These are phyloP conservation scores for Cercospora zeae-maydis DNA, from an alignment of 2,329 filamentous ascomycete genomes.

Conservation along the genomic window DNA sequence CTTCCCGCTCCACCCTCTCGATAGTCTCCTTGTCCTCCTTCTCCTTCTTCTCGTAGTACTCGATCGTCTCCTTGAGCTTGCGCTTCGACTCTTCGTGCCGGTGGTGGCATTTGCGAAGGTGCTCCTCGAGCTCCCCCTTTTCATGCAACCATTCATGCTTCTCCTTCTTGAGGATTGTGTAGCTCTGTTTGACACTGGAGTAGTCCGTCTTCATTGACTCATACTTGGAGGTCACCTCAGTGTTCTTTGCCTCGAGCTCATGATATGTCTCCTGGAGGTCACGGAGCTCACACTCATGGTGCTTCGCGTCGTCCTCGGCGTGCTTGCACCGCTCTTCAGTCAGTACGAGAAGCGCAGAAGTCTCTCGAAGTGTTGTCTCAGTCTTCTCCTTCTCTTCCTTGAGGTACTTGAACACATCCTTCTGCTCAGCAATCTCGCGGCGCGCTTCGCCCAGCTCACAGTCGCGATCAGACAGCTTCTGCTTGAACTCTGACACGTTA, in stretches of 20 bases:
- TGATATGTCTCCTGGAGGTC: constrained; percentile 3
- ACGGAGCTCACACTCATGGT: constrained; percentile 1
- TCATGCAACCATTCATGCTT: constrained; percentile 10
- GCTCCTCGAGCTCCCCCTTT: constrained; percentile 8
- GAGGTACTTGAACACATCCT: constrained; percentile 8
- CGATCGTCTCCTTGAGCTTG: constrained; percentile 4
- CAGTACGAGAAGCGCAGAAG: background rate
- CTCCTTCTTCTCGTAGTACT: constrained; percentile 4
- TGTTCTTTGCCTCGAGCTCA: constrained; percentile 4
- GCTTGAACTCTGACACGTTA: constrained; percentile 1
- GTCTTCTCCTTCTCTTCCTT: constrained; percentile 8
- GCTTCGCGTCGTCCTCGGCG: constrained; percentile 2
- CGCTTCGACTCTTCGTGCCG: constrained; percentile 4
- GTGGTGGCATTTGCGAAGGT: constrained; percentile 8
- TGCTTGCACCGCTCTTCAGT: constrained; percentile 8
- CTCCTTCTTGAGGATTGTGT: constrained; percentile 3
- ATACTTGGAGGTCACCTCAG: background rate
- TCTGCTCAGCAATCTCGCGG: constrained; percentile 2
- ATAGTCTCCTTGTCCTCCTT: constrained; percentile 8
- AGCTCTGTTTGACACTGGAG: background rate
- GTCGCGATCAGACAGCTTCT: constrained; percentile 3
- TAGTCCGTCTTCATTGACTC: constrained; percentile 2
- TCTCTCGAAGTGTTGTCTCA: background rate
- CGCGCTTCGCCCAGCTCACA: constrained; percentile 7
- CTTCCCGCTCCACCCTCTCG: background rate